These are phyloP conservation scores for Blastobotrys attinorum DNA, from an alignment of 805 yeast genomes.

Conservation along the genomic window DNA sequence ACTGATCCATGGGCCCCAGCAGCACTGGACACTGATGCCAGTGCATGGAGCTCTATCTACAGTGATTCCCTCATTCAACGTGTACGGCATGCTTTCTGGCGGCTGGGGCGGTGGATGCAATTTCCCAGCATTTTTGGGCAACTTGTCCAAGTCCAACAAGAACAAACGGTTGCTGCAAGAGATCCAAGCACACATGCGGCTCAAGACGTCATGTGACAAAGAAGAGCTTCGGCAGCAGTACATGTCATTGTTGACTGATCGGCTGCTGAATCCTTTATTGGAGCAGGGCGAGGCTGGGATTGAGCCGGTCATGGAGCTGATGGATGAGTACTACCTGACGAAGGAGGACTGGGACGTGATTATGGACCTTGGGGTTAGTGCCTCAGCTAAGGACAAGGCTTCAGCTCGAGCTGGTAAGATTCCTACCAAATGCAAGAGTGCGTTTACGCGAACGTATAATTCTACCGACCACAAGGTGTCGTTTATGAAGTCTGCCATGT, in stretches of 20 bases:
- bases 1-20: conserved; percentile 81
- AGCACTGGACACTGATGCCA: conserved; percentile 90
- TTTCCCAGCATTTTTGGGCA: conserved; percentile 85
- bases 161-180: conserved; percentile 75
- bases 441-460: conserved; percentile 83
- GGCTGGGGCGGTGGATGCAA: conserved; percentile 57
- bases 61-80: conserved; percentile 65
- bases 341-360: conserved; percentile 89
- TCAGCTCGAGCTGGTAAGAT: conserved; percentile 50
- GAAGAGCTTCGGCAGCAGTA: conserved; percentile 68
- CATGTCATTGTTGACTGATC: conserved; percentile 54
- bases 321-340: conserved; percentile 83
- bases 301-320: conserved; percentile 49
- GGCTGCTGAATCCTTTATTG: conserved; percentile 52
- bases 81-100: conserved; percentile 46
- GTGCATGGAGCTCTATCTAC: conserved; percentile 83
- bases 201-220: conserved; percentile 70
- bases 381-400: conserved; percentile 29
- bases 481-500: conserved; percentile 47
- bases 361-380: conserved; percentile 76
- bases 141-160: conserved; percentile 77
- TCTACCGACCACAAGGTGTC: conserved; percentile 73
- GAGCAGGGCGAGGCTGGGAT: conserved; percentile 55
- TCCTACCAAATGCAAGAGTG: conserved; percentile 70
- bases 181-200: conserved; percentile 76